Evolutionary conservation across 257 asterid species (phyloP), one percentile per base, ranked within the genome.

Genomic region (Scutellaria barbata): DNA sequence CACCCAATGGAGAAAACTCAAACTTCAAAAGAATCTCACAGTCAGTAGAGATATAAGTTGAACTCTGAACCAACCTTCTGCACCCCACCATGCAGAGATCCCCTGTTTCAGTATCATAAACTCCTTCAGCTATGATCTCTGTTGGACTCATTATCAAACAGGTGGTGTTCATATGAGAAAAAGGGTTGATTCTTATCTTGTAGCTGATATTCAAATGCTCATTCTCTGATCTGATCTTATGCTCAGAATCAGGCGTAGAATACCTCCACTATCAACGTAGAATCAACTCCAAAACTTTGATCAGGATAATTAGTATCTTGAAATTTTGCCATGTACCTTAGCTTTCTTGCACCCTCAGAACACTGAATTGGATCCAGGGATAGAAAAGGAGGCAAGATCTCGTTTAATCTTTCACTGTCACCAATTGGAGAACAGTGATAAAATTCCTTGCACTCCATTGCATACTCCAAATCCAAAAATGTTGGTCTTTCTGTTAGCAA

Each of bases 51-150:
- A 63, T 30, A 22, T 33, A 43, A 3, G 42, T 53, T 2, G 65
- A 10, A 2, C 66, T 73, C 1, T 12, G 66, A 39, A 5, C 3
- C 60, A 83, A 25, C 73, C 80, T 74, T 69, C 86, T 81, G 79
- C 94, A 90, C n/a, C 92, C 97, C 20, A 86, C 84, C 93, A 88
- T 85, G 62, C 97, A 90, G 48, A 88, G 85, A 8, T 73, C 72
- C 6, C 97, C 92, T 6, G 79, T 86, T 63, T 72, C 74, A 5
- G 64, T 43, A 81, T 81, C 59, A 54, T 90, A 88, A 11, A 79
- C 16, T 42, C 95, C 97, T 83, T 90, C 93, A 7, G 94, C 90
- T 11, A 77, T 39, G 57, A 88, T 81, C 73, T 70, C 75, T 16
- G 87, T 77, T 12, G 17, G 41, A 20, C 80, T 76, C 22, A 77